Evolutionary conservation across 495 filamentous ascomycete genomes (phyloP).

Genomic region (Penicillium cosmopolitanum): DNA sequence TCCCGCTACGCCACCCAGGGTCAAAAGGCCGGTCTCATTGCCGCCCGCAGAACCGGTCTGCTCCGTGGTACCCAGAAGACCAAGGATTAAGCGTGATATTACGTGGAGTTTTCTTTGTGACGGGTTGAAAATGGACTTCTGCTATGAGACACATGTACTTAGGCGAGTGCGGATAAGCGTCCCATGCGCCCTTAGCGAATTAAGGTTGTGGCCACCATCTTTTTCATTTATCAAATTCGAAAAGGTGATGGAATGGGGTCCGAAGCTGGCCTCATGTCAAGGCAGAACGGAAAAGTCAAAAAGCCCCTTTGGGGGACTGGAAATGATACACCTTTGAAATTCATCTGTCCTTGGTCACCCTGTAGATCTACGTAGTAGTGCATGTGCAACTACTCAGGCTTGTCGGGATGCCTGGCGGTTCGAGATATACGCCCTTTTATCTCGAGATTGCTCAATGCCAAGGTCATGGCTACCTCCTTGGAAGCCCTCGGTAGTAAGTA

Average conservation of each 20-base stretch:
- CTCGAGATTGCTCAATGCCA: no score
- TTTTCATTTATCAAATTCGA: constrained; percentile 38
- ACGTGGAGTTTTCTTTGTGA: constrained; percentile 52
- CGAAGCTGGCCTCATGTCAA: constrained; percentile 32
- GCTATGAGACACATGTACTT: constrained; percentile 57
- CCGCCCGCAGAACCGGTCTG: constrained; percentile 97
- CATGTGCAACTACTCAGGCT: no score
- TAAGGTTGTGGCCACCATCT: constrained; percentile 51
- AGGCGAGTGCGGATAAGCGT: constrained; percentile 52
- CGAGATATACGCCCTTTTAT: no score
- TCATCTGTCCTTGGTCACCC: constrained; percentile 21
- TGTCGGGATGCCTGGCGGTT: no score
- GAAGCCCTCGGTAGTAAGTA: no score
- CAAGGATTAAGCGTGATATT: constrained; percentile 70
- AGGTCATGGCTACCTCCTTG: no score
- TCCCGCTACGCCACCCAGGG: constrained; percentile 94
- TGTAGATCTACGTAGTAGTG: constrained; percentile 14
- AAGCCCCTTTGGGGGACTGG: constrained; percentile 29
- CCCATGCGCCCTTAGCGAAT: constrained; percentile 51
- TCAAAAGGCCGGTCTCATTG: constrained; percentile 99
- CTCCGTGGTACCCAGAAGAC: constrained; percentile 99
- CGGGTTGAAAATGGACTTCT: constrained; percentile 55
- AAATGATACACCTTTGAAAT: constrained; percentile 39
- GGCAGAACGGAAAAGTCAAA: constrained; percentile 38
- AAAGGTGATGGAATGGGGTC: constrained; percentile 36